Evolutionary conservation across 495 filamentous ascomycete genomes (phyloP), one percentile per base, ranked within the genome.

Genomic region (Penicillium dipodomyicola): DNA sequence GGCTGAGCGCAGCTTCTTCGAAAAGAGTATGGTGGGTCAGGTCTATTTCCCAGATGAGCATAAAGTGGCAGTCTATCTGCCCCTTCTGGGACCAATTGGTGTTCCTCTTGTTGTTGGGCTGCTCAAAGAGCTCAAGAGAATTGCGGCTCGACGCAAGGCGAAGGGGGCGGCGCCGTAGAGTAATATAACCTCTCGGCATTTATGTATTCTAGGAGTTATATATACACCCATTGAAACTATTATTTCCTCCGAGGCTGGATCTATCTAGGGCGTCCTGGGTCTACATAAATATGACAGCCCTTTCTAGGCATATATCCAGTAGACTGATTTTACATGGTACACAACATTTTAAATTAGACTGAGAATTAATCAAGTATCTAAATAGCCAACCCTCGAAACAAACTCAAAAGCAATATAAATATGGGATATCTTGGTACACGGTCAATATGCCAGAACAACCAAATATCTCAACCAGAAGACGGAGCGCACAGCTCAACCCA

Each of bases 11-110:
- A 94, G 92, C 4, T 98, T 98, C 72, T 98, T 98, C 64, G 95
- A 98, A 76, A 96, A 95, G 72, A 95, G 88, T 65, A 98, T 98
- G 94, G 94, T 98, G 41, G 94, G 94, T 1, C 94, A 97, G 74
- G 86, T 97, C 58, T 97, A 89, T 82, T 98, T 91, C 71, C 94
- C 94, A 2, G 95, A 98, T 65, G 94, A 98, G 73, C 94, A 98
- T 66, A 98, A 97, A 72, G 82, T 97, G n/a, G 95, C 94, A 0
- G 94, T 98, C 12, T 98, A 97, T 65, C 67, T 98, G 59, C 94
- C 94, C 14, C 72, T 97, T 14, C 73, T 98, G 49, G 94, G 95
- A 2, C 94, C 95, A 2, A 85, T 97, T 41, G 93, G 89, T 10
- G 95, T 97, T 8, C 94, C 94, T 23, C 72, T 98, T 39, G 59